These are phyloP conservation scores for Saraca asoca DNA, from an alignment of 331 rosid species.

Conservation along the genomic window DNA sequence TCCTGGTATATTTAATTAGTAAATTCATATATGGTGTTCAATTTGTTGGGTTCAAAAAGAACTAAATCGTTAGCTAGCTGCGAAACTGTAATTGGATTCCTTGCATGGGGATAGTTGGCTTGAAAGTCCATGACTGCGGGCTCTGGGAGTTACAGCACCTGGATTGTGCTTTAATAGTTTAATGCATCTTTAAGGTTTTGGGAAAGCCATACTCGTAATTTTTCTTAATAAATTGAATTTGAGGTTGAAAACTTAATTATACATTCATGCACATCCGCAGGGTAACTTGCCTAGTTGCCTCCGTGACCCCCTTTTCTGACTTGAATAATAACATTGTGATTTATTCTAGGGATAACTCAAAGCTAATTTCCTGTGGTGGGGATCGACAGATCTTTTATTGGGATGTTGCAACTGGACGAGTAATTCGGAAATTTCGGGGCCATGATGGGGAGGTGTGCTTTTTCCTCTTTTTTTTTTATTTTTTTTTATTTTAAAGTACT, in stretches of 20 bases:
- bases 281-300: not conserved
- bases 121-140: not conserved
- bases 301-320: not conserved
- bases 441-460: constrained; percentile 75
- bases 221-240: too few species aligned
- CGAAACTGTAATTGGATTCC: not conserved
- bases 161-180: not conserved
- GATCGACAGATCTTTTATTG: constrained; percentile 81
- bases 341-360: constrained; percentile 72
- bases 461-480: too few species aligned
- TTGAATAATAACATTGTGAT: not conserved
- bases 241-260: not conserved
- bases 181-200: not conserved
- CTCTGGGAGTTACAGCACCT: not conserved
- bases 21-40: too few species aligned
- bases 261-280: not conserved
- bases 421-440: constrained; percentile 82
- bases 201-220: not conserved
- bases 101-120: not conserved
- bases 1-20: not conserved
- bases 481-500: too few species aligned
- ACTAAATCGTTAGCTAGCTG: not conserved
- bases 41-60: too few species aligned
- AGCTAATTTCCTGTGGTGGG: constrained; percentile 82
- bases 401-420: constrained; percentile 88